phyloP scores from a whole-genome alignment of 768 basidiomycete genomes.

The Lyophyllum semitale region DNA sequence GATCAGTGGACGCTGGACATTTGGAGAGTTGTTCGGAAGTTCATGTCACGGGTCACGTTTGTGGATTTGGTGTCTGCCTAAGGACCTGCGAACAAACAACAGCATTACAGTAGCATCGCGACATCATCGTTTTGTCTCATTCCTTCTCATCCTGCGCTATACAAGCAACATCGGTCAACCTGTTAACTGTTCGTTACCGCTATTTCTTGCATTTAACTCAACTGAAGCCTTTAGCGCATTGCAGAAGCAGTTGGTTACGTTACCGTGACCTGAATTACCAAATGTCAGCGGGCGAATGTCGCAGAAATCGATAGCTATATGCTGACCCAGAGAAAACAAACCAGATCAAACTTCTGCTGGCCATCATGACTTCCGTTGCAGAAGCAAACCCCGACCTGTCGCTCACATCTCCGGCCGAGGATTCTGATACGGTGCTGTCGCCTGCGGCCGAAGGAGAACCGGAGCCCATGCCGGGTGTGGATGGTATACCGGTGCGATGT shows the following conservation, averaged over 20 bases:
- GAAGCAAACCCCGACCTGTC: conserved; percentile 42
- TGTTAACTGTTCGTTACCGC: background rate
- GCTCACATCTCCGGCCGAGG: conserved; percentile 55
- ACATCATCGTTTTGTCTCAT: conserved; percentile 8
- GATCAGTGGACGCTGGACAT: too few species aligned
- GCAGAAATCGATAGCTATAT: conserved; percentile 6
- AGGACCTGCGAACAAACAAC: conserved; percentile 8
- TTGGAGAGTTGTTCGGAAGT: too few species aligned
- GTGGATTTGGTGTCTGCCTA: conserved; percentile 8
- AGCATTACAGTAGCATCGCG: conserved; percentile 9
- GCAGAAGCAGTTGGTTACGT: conserved; percentile 11
- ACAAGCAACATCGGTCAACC: background rate
- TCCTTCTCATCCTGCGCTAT: background rate
- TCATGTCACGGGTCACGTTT: background rate
- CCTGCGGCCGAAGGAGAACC: conserved; percentile 50
- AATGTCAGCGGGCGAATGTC: conserved; percentile 17
- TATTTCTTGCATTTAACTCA: background rate
- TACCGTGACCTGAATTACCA: background rate
- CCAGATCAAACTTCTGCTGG: conserved; percentile 23
- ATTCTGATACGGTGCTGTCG: conserved; percentile 58
- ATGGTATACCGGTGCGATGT: conserved; percentile 82
- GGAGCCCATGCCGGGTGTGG: conserved; percentile 73
- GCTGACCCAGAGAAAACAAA: conserved; percentile 8
- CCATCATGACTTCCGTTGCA: conserved; percentile 26
- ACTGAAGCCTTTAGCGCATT: background rate